A percentile compares a stretch with the other conserved stretches of the same genome.
Conservation (phyloP, 2,329 filamentous ascomycete genomes). For the Septoria petroselini region DNA sequence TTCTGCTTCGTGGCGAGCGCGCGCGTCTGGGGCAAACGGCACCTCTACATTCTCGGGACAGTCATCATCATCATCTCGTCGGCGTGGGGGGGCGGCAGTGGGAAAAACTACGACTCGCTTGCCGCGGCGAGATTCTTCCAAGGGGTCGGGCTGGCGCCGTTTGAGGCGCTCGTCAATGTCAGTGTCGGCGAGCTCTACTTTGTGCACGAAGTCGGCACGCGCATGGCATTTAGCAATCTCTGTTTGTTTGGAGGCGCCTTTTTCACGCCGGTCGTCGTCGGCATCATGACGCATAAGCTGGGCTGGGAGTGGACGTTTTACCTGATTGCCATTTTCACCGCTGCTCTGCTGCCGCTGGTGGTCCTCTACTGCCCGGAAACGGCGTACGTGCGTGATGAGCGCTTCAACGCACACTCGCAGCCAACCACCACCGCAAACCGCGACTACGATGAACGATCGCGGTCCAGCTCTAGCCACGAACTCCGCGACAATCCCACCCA, state of each 20-base stretch:
- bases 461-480: conserved; percentile 12
- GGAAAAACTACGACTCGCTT: conserved; percentile 66
- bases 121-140: conserved; percentile 79
- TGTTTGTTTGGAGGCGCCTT: conserved; percentile 69
- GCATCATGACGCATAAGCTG: conserved; percentile 72
- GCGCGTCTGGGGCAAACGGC: conserved; percentile 88
- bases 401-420: conserved; percentile 65
- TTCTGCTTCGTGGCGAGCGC: conserved; percentile 84
- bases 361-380: conserved; percentile 83
- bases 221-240: conserved; percentile 79
- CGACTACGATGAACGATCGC: neutral
- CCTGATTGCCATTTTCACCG: conserved; percentile 80
- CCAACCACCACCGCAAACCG: conserved; percentile 1
- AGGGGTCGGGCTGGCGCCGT: conserved; percentile 81
- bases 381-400: conserved; percentile 64
- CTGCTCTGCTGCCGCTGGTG: conserved; percentile 64
- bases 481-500: conserved; percentile 7
- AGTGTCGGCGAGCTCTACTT: conserved; percentile 87
- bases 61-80: conserved; percentile 70
- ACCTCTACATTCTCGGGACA: conserved; percentile 77
- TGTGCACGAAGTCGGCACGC: conserved; percentile 74
- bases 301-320: conserved; percentile 90
- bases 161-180: conserved; percentile 85
- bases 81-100: conserved; percentile 71
- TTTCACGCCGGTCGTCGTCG: conserved; percentile 83